Base-by-base conservation (phyloP, 257 asterid species). In the Nicotiana benthamiana region DNA sequence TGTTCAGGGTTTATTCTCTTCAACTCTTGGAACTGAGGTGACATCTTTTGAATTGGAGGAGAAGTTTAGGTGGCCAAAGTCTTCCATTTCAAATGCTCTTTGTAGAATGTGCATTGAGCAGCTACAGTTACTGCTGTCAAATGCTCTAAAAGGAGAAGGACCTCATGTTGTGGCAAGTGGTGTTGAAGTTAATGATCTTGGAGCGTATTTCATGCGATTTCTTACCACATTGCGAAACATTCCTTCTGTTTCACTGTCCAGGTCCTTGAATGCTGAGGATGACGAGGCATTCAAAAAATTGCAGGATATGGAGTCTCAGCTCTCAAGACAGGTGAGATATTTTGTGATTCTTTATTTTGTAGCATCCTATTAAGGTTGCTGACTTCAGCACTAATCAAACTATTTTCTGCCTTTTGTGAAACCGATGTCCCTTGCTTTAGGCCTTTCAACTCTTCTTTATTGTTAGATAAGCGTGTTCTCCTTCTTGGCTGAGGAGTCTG, bases 31-130 rank as follows among this genome's bases (percentile, higher is more conserved):
- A 76, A 89, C 98, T 78, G 99, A 94, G 89, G 94, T 96, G 75
- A 96, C 99, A 48, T 94, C 99, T 40, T 96, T 96, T 85, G 99
- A 96, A 80, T 87, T 96, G 83, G 89, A 93, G 81, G 99, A 96
- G 54, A 96, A 87, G 83, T 88, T 96, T 82, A 87, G 89, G 86
- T 96, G 99, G 99, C 99, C 99, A 26, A 94, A 92, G 81, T 87
- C 91, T 9, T 83, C 92, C 30, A 89, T 90, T 77, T 93, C 98
- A 32, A 87, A 84, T 91, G 87, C 93, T 85, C 90, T 94, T 80
- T 80, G 92, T 74, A 94, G 88, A 89, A 88, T 90, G 89, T 96
- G 99, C 79, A 88, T 96, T 48, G 97, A 96, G 86, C 98, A 96
- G 94, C 92, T 94, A n/a, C 97, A 96, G 82, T 57, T 83, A 32